Evolutionary conservation across 2,329 filamentous ascomycete genomes (phyloP), one percentile per base, ranked within the genome.

Genomic region (Botrytis fragariae): DNA sequence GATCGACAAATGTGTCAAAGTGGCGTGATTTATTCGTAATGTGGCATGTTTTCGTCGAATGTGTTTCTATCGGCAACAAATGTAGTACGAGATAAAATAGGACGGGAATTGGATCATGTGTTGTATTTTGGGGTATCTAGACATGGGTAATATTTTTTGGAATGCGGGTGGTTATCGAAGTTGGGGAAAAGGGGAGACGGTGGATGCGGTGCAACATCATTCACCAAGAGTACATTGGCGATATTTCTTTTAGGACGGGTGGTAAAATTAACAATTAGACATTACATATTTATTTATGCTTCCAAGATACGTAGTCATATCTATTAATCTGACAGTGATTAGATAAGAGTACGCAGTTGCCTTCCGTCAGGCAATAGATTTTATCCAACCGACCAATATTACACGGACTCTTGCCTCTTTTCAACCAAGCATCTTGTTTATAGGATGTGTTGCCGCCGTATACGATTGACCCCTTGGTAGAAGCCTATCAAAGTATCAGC

Each of bases 21-120:
- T 72, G 70, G 70, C 70, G 61, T 72, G 70, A 72, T 72, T 20
- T 44, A 42, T 9, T 59, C 51, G 45, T 65, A 32, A 72, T n/a
- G 32, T 72, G 70, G 70, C 63, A 51, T 72, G 62, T 67, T 67
- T 32, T 35, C 18, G 16, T 67, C 22, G 48, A 32, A 72, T 44
- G 12, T 42, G n/a, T 59, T 67, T 35, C 8, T 14, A 16, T 39
- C 45, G 14, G 22, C 45, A 57, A 35, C 22, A 16, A 67, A 29
- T 37, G 29, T 65, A 29, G 32, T 14, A n/a, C n/a, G 70, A 59
- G n/a, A 25, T 25, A 29, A 6, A 20, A 51, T 22, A 4, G 12
- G 4, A 44, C 39, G 48, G 7, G 22, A 20, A n/a, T 16, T 10
- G 16, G 9, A 72, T 35, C 16, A n/a, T 67, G 29, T 35, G 35